A percentile compares a stretch with the other conserved stretches of the same genome.
These are phyloP conservation scores for Chernovozyma sophiae-reginae DNA, from an alignment of 1,139 yeast species.

Conservation along the genomic window DNA sequence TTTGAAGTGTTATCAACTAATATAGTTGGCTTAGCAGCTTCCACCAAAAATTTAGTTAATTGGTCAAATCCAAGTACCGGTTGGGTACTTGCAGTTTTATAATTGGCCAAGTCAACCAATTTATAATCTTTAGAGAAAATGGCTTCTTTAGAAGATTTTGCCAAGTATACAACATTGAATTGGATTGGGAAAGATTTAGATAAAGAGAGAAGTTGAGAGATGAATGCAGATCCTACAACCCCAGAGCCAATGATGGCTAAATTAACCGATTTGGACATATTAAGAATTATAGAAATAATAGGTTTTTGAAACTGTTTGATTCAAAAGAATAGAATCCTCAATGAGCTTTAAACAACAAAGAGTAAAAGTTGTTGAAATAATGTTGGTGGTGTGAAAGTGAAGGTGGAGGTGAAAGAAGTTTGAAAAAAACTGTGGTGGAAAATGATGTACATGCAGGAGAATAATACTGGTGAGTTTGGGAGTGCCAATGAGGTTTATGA, in stretches of 20 bases:
- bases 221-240: slow-evolving; percentile 88
- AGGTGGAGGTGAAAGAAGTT: too few relatives aligned
- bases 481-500: too few relatives aligned
- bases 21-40: slow-evolving; percentile 70
- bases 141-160: slow-evolving; percentile 66
- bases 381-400: too few relatives aligned
- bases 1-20: slow-evolving; percentile 93
- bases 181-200: slow-evolving; percentile 42
- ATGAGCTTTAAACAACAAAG: too few relatives aligned
- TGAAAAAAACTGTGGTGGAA: too few relatives aligned
- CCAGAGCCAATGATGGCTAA: slow-evolving; percentile 89
- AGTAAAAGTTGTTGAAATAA: too few relatives aligned
- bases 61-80: slow-evolving; percentile 54
- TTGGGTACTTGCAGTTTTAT: slow-evolving; percentile 51
- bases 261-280: slow-evolving; percentile 59
- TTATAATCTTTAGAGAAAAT: slow-evolving; percentile 62
- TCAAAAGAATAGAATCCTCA: too few relatives aligned
- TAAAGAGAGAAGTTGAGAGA: slow-evolving; percentile 62
- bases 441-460: too few relatives aligned
- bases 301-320: too few relatives aligned
- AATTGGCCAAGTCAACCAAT: slow-evolving; percentile 61
- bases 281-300: too few relatives aligned
- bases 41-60: slow-evolving; percentile 58
- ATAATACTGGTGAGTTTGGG: too few relatives aligned
- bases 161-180: slow-evolving; percentile 76